Base-by-base conservation (phyloP, 2,329 filamentous ascomycete genomes). In the Hypoxylon sp. region DNA sequence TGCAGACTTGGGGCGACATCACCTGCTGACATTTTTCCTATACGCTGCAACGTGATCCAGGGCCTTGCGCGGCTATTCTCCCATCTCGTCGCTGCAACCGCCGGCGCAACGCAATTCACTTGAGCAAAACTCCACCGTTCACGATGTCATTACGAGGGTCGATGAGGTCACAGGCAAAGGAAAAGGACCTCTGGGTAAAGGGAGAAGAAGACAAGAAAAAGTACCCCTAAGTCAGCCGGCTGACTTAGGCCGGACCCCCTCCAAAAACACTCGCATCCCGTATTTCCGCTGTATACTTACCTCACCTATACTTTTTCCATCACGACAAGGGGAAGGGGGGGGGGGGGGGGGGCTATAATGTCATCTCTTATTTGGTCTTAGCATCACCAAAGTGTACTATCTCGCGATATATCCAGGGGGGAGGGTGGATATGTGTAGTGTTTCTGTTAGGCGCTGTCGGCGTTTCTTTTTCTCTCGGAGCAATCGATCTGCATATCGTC, bases 121-220 rank as follows among this genome's bases (percentile, higher is more conserved):
- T 46, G 13, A 23, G 48, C 37, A 60, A n/a, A n/a, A 48, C 48
- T 51, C 48, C 37, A 60, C 49, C 37, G 46, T 47, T 40, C 45
- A 51, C 48, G 52, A 59, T 53, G 45, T 48, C 50, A 57, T 57
- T 42, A 41, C 50, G 42, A 58, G 43, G 42, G 42, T 54, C 57
- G 56, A 63, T 63, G 53, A 57, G 53, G 54, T 63, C 57, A 60
- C 54, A 56, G 42, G 40, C 49, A 58, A 31, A 58, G 47, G 21
- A 8, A 18, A 33, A 48, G 38, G 40, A 47, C 46, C 37, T 45
- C 48, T 23, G 21, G 40, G 33, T 52, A 31, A 37, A 31, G 40
- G 45, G 27, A 52, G 26, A 4, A 41, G 51, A 33, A 15, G 4
- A 35, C 7, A 15, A n/a, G n/a, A n/a, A n/a, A n/a, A n/a, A n/a